Percentiles rank a stretch among this genome's conserved stretches.
Evolutionary conservation across 305 asterid genomes (phyloP).

Genomic region (Withania somnifera): DNA sequence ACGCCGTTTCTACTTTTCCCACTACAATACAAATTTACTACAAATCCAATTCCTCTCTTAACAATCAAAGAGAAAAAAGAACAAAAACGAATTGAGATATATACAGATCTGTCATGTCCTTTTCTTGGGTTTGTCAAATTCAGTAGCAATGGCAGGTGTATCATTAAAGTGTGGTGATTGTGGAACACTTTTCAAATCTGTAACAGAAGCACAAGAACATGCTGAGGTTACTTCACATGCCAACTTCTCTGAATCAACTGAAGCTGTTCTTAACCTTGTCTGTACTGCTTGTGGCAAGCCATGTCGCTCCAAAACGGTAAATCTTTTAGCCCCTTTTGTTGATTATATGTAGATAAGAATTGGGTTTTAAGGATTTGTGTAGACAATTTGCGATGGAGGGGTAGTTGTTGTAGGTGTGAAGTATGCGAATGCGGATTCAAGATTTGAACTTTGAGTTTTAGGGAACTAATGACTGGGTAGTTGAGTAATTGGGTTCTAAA

Average conservation of each 20-base stretch:
- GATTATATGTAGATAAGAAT: background rate
- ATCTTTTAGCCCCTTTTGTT: background rate
- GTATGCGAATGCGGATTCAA: background rate
- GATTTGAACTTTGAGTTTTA: background rate
- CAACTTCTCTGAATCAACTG: slow-evolving; percentile 76
- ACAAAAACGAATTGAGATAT: no score
- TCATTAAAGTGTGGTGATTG: slow-evolving; percentile 92
- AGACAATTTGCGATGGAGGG: background rate
- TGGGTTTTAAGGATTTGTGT: background rate
- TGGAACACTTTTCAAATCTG: slow-evolving; percentile 74
- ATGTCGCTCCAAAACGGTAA: slow-evolving; percentile 91
- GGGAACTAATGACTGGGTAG: no score
- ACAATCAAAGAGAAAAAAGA: no score
- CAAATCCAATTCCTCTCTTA: no score
- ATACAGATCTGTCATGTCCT: no score
- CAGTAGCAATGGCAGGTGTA: slow-evolving; percentile 47
- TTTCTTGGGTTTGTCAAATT: background rate
- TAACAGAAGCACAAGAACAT: slow-evolving; percentile 93
- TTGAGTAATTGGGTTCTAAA: background rate
- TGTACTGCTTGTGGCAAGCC: slow-evolving; percentile 83
- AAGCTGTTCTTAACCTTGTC: slow-evolving; percentile 73
- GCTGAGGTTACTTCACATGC: slow-evolving; percentile 80
- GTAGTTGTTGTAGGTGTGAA: background rate
- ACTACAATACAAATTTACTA: no score
- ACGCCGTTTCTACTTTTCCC: no score